Percentiles rank a stretch among this genome's conserved stretches.
Evolutionary conservation across 495 filamentous ascomycete genomes (phyloP).

Genomic region (Haplographium delicatum): DNA sequence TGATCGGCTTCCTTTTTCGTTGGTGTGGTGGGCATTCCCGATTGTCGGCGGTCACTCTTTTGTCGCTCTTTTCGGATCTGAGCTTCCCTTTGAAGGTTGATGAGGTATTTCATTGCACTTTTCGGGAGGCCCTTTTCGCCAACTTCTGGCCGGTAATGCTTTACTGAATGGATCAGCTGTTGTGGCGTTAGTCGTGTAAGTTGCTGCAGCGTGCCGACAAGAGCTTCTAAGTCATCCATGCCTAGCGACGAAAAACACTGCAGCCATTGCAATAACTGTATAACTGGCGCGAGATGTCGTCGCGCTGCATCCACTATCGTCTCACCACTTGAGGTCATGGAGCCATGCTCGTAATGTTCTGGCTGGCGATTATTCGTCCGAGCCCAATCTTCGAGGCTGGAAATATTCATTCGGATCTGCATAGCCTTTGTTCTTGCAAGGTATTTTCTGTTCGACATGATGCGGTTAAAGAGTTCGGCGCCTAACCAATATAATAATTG

Average conservation of each 20-base stretch:
- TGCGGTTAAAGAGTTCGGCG: constrained; percentile 95
- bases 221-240: constrained; percentile 77
- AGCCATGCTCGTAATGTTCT: constrained; percentile 92
- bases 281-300: constrained; percentile 80
- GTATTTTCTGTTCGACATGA: constrained; percentile 93
- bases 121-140: constrained; percentile 89
- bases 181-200: constrained; percentile 76
- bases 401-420: constrained; percentile 99
- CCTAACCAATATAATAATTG: constrained; percentile 97
- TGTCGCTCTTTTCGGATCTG: constrained; percentile 49
- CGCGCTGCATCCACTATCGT: constrained; percentile 76
- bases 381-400: constrained; percentile 93
- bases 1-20: constrained; percentile 30
- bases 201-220: constrained; percentile 81
- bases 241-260: constrained; percentile 95
- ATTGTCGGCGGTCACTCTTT: constrained; percentile 27
- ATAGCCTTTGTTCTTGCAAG: constrained; percentile 96
- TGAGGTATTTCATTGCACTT: constrained; percentile 78
- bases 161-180: constrained; percentile 88
- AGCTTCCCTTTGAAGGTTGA: constrained; percentile 69
- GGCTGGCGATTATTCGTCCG: constrained; percentile 87
- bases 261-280: constrained; percentile 95
- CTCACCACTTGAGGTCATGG: constrained; percentile 81
- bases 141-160: constrained; percentile 90
- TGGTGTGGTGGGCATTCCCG: constrained; percentile 32